Evolutionary conservation across 768 basidiomycete genomes (phyloP).

Genomic region (Boletellus sp.): DNA sequence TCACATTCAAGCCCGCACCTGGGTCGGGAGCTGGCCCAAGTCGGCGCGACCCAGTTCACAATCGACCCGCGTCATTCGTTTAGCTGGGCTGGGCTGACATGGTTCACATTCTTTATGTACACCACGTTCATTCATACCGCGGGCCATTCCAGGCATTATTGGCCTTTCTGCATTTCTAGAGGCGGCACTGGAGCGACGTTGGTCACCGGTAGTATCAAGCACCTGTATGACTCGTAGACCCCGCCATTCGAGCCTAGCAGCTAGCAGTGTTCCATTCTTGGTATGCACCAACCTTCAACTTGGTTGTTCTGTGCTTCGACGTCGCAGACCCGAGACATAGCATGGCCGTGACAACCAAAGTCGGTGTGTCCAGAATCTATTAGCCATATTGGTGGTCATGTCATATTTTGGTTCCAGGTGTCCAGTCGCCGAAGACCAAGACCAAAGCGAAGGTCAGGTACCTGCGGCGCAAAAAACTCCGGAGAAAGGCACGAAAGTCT

Average conservation of each 20-base stretch:
- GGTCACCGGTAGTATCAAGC: too few species aligned
- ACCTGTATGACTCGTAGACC: too few species aligned
- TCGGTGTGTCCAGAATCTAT: conserved; percentile 16
- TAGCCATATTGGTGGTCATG: conserved; percentile 10
- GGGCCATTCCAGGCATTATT: background rate
- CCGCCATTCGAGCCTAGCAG: background rate
- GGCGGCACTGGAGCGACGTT: too few species aligned
- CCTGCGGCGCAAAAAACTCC: conserved; percentile 65
- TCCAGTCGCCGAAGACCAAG: conserved; percentile 40
- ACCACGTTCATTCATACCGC: background rate
- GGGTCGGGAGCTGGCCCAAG: too few species aligned
- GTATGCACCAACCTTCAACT: conserved; percentile 4
- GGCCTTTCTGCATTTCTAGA: background rate
- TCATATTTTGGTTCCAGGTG: background rate
- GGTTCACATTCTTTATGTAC: background rate
- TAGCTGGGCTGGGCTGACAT: too few species aligned
- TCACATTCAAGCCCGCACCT: background rate
- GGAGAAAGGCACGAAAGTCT: conserved; percentile 50
- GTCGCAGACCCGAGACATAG: too few species aligned
- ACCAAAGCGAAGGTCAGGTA: conserved; percentile 74
- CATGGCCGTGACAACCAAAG: background rate
- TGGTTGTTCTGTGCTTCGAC: too few species aligned
- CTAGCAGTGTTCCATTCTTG: conserved; percentile 5
- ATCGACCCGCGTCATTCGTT: background rate
- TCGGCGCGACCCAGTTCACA: background rate